Base-by-base conservation (phyloP, 2,329 filamentous ascomycete species). In the Aspergillus persii region DNA sequence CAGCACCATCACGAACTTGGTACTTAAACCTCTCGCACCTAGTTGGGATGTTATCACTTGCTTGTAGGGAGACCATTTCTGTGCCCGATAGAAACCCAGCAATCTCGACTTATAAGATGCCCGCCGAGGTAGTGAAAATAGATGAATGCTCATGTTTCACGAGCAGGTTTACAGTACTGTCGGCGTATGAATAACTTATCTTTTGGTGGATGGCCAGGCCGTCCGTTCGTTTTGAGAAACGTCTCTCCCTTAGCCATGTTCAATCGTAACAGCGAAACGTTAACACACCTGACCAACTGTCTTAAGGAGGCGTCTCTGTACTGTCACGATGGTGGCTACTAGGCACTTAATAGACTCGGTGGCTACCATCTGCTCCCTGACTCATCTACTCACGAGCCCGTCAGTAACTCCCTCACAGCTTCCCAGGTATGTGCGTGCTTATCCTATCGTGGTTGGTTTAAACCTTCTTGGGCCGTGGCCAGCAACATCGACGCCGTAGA, bases 341-440 rank as follows among this genome's bases (percentile, higher is more conserved):
- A 54, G 52, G 36, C 31, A 30, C 52, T 54, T 54, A 46, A 47
- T 54, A 54, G 52, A 54, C 52, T 54, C 9, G 26, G 52, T 54
- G 26, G 33, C 52, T 54, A 30, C 52, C 12, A 54, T 54, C 44
- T 54, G 39, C 52, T 54, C 39, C 39, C 52, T 54, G 6, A 54
- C 39, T 33, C 39, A 54, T 54, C 15, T 54, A 54, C 52, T 54
- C 26, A 46, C 39, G 12, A 54, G 52, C 39, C 52, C 47, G 36
- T 54, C 52, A 54, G 52, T 46, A 39, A 54, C 52, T 47, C 52
- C 39, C 23, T 54, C 39, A 9, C 52, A 54, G 39, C 15, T 54
- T 54, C 52, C 39, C 52, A 46, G 52, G 52, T 54, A 54, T 29
- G 39, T 54, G 31, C 52, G 39, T 39, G 26, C 52, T 54, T 26